These are phyloP conservation scores for Tolypocladium endophyticum DNA, from an alignment of 2,329 filamentous ascomycete species.

Conservation along the genomic window DNA sequence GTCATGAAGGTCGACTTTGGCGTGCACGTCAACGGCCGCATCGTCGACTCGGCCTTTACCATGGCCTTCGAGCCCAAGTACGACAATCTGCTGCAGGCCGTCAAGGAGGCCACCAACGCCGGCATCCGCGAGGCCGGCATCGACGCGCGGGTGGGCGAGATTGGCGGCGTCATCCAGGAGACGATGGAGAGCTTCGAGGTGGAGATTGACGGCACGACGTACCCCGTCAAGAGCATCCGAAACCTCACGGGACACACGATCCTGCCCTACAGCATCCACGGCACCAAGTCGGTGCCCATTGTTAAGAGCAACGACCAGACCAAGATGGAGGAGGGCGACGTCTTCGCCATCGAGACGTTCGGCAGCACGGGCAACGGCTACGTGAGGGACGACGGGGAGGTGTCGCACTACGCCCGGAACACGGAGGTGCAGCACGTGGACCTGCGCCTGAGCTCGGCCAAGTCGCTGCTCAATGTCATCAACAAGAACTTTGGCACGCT, in stretches of 20 bases:
- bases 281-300: slow-evolving; percentile 86
- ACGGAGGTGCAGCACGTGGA: slow-evolving; percentile 65
- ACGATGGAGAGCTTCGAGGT: slow-evolving; percentile 90
- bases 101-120: slow-evolving; percentile 71
- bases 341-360: slow-evolving; percentile 94
- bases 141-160: slow-evolving; percentile 78
- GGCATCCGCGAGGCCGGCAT: slow-evolving; percentile 80
- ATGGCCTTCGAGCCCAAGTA: slow-evolving; percentile 66
- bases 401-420: slow-evolving; percentile 76
- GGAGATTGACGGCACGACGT: slow-evolving; percentile 66
- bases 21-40: slow-evolving; percentile 69
- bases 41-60: slow-evolving; percentile 75
- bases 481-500: slow-evolving; percentile 94
- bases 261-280: slow-evolving; percentile 80
- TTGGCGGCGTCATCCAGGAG: slow-evolving; percentile 77
- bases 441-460: slow-evolving; percentile 70
- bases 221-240: slow-evolving; percentile 75
- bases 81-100: slow-evolving; percentile 62
- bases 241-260: slow-evolving; percentile 90
- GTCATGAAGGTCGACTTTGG: slow-evolving; percentile 79
- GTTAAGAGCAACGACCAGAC: slow-evolving; percentile 80
- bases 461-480: slow-evolving; percentile 76
- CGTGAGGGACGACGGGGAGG: slow-evolving; percentile 79
- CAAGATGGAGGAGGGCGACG: slow-evolving; percentile 96
- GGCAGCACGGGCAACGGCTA: slow-evolving; percentile 86